Evolutionary conservation across 768 basidiomycete species (phyloP), one percentile per base, ranked within the genome.

Genomic region (Lactarius hatsudake): DNA sequence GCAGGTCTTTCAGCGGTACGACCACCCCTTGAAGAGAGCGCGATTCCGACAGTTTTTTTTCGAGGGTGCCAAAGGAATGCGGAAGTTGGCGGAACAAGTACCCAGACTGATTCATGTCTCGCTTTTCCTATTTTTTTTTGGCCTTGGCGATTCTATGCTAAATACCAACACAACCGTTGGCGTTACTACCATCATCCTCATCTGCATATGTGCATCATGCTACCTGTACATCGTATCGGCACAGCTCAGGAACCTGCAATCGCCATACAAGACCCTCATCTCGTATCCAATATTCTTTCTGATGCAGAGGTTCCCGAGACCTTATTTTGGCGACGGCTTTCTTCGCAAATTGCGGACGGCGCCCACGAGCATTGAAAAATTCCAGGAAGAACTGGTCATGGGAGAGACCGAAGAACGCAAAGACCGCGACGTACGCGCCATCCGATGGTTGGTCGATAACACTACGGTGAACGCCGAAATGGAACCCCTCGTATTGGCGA

Each of bases 71-170:
- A 74, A 76, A 79, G 72, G 72, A 74, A 78, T 84, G 74, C 72
- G 77, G 13, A 72, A 75, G 1, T 71, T 84, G 10, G 80, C 83
- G 1, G 78, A 80, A 42, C 68, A 75, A 15, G 79, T 84, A 38
- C 83, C 83, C 1, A 74, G 79, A 23, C 77, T 84, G 18, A 77
- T 86, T 23, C 83, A 85, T 65, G 72, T 81, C 7, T 81, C 83
- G 1, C 75, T 84, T n/a, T 77, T 83, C n/a, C 75, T 84, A 5
- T 84, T 85, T 73, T 80, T n/a, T 72, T 76, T 79, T 36, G 81
- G 82, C 38, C 76, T 86, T 26, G 72, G 82, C 40, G 77, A 79
- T 26, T 81, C 83, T 69, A 73, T 84, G 32, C 71, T 73, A 59
- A 73, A 78, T 9, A 71, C 72, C 54, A 70, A 73, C 48, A 42